phyloP scores from a whole-genome alignment of 768 basidiomycete species.

The Tricholomella constricta region DNA sequence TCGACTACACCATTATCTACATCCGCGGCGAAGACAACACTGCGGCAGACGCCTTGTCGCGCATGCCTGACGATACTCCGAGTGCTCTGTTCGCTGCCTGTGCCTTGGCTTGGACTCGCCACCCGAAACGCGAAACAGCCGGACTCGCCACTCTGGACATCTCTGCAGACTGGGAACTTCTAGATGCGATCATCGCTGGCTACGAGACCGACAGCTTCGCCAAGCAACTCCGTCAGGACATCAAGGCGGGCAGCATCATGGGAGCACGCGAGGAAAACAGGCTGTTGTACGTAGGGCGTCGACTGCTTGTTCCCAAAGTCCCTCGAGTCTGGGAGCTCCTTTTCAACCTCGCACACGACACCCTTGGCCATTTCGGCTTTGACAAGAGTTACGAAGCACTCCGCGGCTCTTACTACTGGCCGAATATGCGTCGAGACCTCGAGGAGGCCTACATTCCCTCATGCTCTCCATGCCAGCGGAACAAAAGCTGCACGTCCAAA shows the following conservation, averaged over 20 bases:
- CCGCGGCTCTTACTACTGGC: conserved; percentile 30
- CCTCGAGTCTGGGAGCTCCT: conserved; percentile 22
- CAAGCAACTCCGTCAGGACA: neutral
- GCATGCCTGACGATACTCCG: too few species aligned
- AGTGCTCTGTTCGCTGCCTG: too few species aligned
- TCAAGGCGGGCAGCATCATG: neutral
- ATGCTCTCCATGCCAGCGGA: conserved; percentile 16
- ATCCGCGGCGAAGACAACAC: too few species aligned
- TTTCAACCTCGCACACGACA: conserved; percentile 31
- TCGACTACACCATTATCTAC: too few species aligned
- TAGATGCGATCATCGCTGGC: neutral
- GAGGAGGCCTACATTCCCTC: conserved; percentile 9
- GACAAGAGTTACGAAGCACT: conserved; percentile 32
- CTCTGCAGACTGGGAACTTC: neutral
- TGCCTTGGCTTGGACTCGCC: too few species aligned
- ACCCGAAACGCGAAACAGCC: too few species aligned
- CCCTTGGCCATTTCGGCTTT: conserved; percentile 34
- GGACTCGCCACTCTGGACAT: conserved; percentile 4
- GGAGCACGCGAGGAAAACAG: conserved; percentile 5
- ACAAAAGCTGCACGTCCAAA: conserved; percentile 29
- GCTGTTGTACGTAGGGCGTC: conserved; percentile 24
- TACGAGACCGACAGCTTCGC: conserved; percentile 1
- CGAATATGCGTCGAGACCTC: conserved; percentile 30
- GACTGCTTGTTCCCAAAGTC: conserved; percentile 20
- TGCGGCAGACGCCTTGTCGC: too few species aligned